Base-by-base conservation (phyloP, 23 red algal species). In the Agarophyton chilense region DNA sequence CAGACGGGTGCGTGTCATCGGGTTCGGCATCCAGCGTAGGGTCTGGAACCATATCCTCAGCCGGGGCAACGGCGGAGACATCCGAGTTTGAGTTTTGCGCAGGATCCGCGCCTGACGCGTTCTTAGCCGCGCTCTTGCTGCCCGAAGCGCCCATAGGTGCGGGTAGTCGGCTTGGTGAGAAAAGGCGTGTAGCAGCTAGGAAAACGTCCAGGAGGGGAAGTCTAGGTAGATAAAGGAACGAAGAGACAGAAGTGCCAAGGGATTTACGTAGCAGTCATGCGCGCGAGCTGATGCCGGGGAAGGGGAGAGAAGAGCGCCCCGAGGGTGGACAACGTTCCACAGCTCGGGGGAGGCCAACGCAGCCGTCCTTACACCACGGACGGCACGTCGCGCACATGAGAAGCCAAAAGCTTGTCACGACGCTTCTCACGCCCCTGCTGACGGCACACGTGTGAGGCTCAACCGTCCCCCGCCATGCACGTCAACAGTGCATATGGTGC, bases 251-350 rank as follows among this genome's bases (percentile, higher is more conserved):
- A 21, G 73, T 78, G 16, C 47, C 9, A 28, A 25, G 11, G 34
- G 68, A 42, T 8, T 74, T 24, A 74, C 24, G 45, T 43, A 52
- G 35, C 2, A 24, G 35, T 74, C 42, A 52, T 52, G 53, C 47
- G 38, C 36, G 50, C 17, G 47, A 25, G n/a, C n/a, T n/a, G n/a
- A 52, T 52, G 53, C 47, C 11, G 39, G 50, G 16, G 55, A 33
- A 10, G 12, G 13, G 74, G 46, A 19, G 46, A 58, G 33, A 58
- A 24, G 74, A 46, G 46, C 39, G 52, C 24, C 52, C 6, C 2
- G 74, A n/a, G 36, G 76, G 55, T 80, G 55, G 76, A 80, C 68
- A 38, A 49, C 68, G 68, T 74, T 74, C 68, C 68, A 74, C 68
- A 74, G 9, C 36, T 7, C 41, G 25, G 0, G 68, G 6, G 68